Evolutionary conservation across 768 basidiomycete genomes (phyloP).

Genomic region (Suillus ampliporus): DNA sequence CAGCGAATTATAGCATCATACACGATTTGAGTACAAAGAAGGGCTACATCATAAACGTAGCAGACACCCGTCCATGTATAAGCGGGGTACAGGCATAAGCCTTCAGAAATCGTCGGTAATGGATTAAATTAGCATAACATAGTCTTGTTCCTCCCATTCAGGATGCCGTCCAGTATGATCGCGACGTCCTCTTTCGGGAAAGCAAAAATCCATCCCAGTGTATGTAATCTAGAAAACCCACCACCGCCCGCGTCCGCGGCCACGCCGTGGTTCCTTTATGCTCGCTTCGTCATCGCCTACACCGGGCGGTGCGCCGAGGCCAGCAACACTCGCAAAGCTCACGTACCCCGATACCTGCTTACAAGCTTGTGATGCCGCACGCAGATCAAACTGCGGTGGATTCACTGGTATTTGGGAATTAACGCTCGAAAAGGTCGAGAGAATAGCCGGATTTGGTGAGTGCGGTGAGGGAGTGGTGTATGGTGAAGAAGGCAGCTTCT

Average conservation of each 20-base stretch:
- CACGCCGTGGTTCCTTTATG: slow-evolving; percentile 25
- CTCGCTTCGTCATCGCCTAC: slow-evolving; percentile 40
- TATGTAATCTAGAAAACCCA: slow-evolving; percentile 30
- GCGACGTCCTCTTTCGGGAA: not conserved
- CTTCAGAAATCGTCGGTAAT: slow-evolving; percentile 7
- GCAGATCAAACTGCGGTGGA: slow-evolving; percentile 62
- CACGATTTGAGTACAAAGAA: slow-evolving; percentile 1
- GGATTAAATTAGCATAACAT: slow-evolving; percentile 11
- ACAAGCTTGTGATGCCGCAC: slow-evolving; percentile 63
- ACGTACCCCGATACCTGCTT: slow-evolving; percentile 66
- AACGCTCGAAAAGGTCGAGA: slow-evolving; percentile 8
- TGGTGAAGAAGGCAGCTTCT: slow-evolving; percentile 15
- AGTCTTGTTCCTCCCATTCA: slow-evolving; percentile 4
- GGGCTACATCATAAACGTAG: slow-evolving; percentile 6
- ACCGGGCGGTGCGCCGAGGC: slow-evolving; percentile 65
- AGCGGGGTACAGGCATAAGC: slow-evolving; percentile 1
- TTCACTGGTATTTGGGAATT: slow-evolving; percentile 33
- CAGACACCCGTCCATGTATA: slow-evolving; percentile 7
- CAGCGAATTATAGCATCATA: slow-evolving; percentile 6
- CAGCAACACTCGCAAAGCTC: slow-evolving; percentile 70
- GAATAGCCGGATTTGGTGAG: slow-evolving; percentile 21
- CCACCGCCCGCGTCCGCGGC: slow-evolving; percentile 38
- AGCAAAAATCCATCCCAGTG: not conserved
- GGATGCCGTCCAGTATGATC: slow-evolving; percentile 4
- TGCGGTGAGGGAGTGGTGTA: slow-evolving; percentile 6